Conservation (phyloP, 768 basidiomycete species). For the Tylopilus plumbeoviolaceoides region DNA sequence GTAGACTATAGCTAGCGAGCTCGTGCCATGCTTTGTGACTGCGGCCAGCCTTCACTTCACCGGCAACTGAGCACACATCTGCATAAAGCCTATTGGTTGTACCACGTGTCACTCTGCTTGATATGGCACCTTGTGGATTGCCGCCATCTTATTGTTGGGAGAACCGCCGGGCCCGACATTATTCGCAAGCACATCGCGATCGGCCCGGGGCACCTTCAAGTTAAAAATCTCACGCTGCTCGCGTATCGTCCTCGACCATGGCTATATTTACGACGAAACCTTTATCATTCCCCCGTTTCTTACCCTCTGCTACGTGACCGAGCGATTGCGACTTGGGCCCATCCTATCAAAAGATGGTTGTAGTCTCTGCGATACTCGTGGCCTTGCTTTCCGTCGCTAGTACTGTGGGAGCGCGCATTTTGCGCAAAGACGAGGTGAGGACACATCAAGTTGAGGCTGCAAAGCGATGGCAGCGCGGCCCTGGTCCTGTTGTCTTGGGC, state of each 20-base stretch:
- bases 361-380: slow-evolving; percentile 2
- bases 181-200: no score
- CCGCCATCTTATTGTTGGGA: no score
- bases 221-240: no score
- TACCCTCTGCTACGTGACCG: background rate
- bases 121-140: no score
- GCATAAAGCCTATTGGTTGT: no score
- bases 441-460: slow-evolving; percentile 47
- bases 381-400: slow-evolving; percentile 8
- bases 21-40: no score
- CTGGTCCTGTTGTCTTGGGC: slow-evolving; percentile 1
- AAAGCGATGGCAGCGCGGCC: slow-evolving; percentile 32
- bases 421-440: slow-evolving; percentile 40
- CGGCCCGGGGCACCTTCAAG: no score
- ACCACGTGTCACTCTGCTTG: no score
- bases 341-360: slow-evolving; percentile 10
- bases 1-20: no score
- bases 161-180: no score
- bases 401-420: slow-evolving; percentile 16
- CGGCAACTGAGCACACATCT: no score
- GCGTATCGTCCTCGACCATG: background rate
- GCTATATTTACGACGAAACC: background rate
- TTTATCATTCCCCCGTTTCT: background rate
- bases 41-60: no score
- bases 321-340: background rate